Evolutionary conservation across 2,329 filamentous ascomycete genomes (phyloP), one percentile per base, ranked within the genome.

Genomic region (Aspergillus fructus): DNA sequence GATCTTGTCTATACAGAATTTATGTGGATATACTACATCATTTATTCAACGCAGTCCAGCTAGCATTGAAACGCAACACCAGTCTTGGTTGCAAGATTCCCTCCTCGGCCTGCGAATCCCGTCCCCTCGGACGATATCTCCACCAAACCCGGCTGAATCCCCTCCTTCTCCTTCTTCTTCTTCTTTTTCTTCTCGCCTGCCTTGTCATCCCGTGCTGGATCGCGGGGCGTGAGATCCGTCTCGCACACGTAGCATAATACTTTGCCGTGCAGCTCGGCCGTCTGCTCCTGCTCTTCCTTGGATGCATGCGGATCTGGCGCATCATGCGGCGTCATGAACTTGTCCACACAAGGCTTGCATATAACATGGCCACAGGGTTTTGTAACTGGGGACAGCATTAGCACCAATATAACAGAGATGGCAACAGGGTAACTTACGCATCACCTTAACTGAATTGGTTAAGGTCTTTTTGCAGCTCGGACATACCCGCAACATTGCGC

Each of bases 361-460:
- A 97, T 76, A 1, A 97, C 92, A 71, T 99, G 93, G 0, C 93
- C 93, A 68, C 93, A 99, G 0, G 90, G 90, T 71, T 91, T 93
- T 2, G 90, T 87, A 51, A 97, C 78, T 80, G 37, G n/a, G 30
- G 19, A 24, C 24, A 27, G 2, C 2, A 42, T 41, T 41, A 55
- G 45, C 3, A 39, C 11, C 3, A 17, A 23, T 6, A 40, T 8
- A 46, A 19, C 3, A n/a, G 2, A 33, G 3, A 33, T 41, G n/a
- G 15, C 39, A 21, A n/a, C 33, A 24, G 33, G 15, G 5, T 11
- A 4, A 72, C 77, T 59, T 73, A 81, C 78, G 79, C 72, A 93
- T 85, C 0, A 93, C 90, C 70, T 89, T 90, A 3, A 90, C 89
- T 3, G 89, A 83, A 70, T 97, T 97, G 47, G 85, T 89, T 12